Evolutionary conservation across 2,329 filamentous ascomycete genomes (phyloP).

Genomic region (Calonectria multiphialidica): DNA sequence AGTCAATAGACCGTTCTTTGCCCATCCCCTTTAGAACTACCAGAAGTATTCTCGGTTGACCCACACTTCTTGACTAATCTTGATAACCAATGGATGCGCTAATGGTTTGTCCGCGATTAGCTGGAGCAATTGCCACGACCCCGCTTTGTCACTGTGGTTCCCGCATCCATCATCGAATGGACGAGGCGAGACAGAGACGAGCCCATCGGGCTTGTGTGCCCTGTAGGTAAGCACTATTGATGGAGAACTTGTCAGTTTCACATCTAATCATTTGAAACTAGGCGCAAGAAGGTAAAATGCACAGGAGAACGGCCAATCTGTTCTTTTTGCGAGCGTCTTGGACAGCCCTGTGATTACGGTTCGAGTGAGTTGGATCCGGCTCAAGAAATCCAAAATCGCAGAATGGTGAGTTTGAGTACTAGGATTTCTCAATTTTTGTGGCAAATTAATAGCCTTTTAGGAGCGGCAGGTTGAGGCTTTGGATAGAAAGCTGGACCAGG

Average conservation of each 20-base stretch:
- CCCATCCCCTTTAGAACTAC: too few species aligned
- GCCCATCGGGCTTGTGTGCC: background rate
- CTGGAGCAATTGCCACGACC: background rate
- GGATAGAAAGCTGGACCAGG: conserved; percentile 36
- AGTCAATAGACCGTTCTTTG: too few species aligned
- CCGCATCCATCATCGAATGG: background rate
- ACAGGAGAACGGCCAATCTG: conserved; percentile 33
- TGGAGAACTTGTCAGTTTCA: too few species aligned
- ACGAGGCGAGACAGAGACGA: background rate
- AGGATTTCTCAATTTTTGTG: too few species aligned
- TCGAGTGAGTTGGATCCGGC: background rate
- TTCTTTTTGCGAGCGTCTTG: conserved; percentile 34
- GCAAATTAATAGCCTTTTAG: conserved; percentile 7
- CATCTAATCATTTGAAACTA: background rate
- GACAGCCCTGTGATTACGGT: conserved; percentile 20
- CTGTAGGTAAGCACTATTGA: background rate
- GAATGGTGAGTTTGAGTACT: background rate
- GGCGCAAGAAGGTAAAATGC: conserved; percentile 38
- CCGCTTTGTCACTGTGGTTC: background rate
- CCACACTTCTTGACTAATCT: too few species aligned
- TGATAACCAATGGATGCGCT: too few species aligned
- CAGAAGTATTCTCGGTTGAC: too few species aligned
- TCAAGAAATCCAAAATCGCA: conserved; percentile 24
- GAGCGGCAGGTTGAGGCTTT: conserved; percentile 51
- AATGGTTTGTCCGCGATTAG: too few species aligned